Evolutionary conservation across 176 grass and related monocot species (phyloP).

Genomic region (Oropetium thomaeum): DNA sequence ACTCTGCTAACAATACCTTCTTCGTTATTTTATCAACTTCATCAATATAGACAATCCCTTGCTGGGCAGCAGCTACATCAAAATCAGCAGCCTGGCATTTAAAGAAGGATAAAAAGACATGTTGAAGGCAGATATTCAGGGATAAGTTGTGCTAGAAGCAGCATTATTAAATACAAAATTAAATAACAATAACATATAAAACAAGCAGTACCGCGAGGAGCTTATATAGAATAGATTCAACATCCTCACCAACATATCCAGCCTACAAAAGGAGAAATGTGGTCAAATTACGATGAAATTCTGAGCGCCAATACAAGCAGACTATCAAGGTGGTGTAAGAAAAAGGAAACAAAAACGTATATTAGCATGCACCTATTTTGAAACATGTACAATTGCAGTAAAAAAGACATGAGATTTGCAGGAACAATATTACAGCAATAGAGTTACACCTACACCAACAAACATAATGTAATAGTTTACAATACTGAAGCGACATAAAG

Average conservation of each 20-base stretch:
- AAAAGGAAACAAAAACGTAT: neutral
- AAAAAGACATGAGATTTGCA: neutral
- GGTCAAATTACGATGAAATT: slow-evolving; percentile 7
- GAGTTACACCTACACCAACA: neutral
- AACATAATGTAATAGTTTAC: neutral
- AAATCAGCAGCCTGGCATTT: slow-evolving; percentile 63
- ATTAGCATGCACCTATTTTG: neutral
- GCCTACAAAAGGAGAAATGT: slow-evolving; percentile 41
- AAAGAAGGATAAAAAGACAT: neutral
- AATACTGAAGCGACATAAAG: neutral
- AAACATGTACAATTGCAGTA: neutral
- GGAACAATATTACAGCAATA: neutral
- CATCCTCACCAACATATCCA: slow-evolving; percentile 82
- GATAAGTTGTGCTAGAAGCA: neutral
- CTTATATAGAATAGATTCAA: slow-evolving; percentile 69
- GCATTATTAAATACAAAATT: neutral
- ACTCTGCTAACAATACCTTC: slow-evolving; percentile 40
- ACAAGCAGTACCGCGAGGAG: slow-evolving; percentile 52
- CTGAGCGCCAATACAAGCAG: neutral
- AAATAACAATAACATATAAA: too few species aligned
- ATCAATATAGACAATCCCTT: slow-evolving; percentile 75
- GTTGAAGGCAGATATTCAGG: neutral
- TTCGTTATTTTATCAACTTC: slow-evolving; percentile 91
- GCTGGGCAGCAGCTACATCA: slow-evolving; percentile 67
- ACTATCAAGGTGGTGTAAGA: neutral